phyloP scores from a whole-genome alignment of 148 eudicot species.

The Rhododendron kiyosumense region DNA sequence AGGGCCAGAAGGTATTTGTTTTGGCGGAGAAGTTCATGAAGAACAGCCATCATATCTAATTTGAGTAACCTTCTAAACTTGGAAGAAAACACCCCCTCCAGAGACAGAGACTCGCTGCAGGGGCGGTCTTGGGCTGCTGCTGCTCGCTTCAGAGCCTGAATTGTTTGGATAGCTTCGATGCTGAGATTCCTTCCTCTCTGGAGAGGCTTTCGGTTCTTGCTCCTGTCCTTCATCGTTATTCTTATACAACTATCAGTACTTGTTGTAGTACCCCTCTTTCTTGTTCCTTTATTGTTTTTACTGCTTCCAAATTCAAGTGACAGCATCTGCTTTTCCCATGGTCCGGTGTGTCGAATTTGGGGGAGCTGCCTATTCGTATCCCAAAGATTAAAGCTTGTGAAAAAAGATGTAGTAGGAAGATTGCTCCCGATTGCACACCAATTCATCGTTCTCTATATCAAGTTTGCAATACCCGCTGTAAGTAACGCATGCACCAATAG shows the following conservation, averaged over 20 bases:
- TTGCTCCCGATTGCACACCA: not conserved
- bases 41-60: constrained; percentile 64
- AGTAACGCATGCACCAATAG: not conserved
- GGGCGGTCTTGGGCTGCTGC: not conserved
- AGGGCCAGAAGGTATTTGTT: constrained; percentile 40
- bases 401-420: not conserved
- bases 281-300: not conserved
- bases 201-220: constrained; percentile 63
- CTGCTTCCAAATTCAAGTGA: not conserved
- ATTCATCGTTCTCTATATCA: not conserved
- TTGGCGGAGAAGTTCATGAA: constrained; percentile 63
- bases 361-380: not conserved
- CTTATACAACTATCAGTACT: not conserved
- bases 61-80: constrained; percentile 44
- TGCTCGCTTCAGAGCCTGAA: constrained; percentile 56
- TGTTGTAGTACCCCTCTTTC: not conserved
- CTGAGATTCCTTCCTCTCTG: constrained; percentile 62
- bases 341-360: not conserved
- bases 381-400: not conserved
- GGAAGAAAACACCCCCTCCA: constrained; percentile 27
- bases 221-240: constrained; percentile 56
- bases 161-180: constrained; percentile 59
- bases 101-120: not conserved
- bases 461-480: not conserved
- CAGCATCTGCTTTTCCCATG: not conserved